A percentile compares a stretch with the other conserved stretches of the same genome.
Evolutionary conservation across 2,329 filamentous ascomycete species (phyloP).

Genomic region (Geosmithia morbida): DNA sequence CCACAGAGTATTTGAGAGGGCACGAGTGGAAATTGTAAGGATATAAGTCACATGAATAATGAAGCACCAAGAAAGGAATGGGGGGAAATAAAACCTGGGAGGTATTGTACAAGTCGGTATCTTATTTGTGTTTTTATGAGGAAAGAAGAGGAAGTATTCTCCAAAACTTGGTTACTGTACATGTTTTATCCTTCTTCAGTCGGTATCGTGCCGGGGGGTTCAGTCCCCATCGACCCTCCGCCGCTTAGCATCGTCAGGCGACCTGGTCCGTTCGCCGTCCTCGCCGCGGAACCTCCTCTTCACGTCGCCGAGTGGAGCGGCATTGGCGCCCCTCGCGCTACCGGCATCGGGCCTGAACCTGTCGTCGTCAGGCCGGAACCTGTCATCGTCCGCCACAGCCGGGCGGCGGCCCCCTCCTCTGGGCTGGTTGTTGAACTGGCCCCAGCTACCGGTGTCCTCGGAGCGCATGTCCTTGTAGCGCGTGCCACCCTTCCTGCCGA

Average conservation of each 20-base stretch:
- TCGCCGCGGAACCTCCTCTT: slow-evolving; percentile 9
- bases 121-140: no score
- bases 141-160: no score
- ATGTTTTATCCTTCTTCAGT: no score
- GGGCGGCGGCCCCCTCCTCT: slow-evolving; percentile 8
- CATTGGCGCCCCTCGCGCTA: slow-evolving; percentile 51
- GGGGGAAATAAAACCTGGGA: no score
- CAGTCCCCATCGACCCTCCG: slow-evolving; percentile 33
- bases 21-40: slow-evolving; percentile 74
- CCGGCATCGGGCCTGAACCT: slow-evolving; percentile 24
- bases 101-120: no score
- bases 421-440: slow-evolving; percentile 37
- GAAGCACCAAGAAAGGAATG: no score
- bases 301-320: slow-evolving; percentile 52
- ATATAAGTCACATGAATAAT: slow-evolving; percentile 35
- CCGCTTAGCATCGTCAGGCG: slow-evolving; percentile 44
- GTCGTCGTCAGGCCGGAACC: slow-evolving; percentile 52
- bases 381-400: slow-evolving; percentile 40
- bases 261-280: slow-evolving; percentile 34
- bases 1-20: slow-evolving; percentile 68
- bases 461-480: slow-evolving; percentile 77
- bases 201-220: no score
- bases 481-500: slow-evolving; percentile 83
- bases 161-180: no score
- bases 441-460: slow-evolving; percentile 88